Evolutionary conservation across 148 eudicot genomes (phyloP).

Genomic region (Persicaria maculosa): DNA sequence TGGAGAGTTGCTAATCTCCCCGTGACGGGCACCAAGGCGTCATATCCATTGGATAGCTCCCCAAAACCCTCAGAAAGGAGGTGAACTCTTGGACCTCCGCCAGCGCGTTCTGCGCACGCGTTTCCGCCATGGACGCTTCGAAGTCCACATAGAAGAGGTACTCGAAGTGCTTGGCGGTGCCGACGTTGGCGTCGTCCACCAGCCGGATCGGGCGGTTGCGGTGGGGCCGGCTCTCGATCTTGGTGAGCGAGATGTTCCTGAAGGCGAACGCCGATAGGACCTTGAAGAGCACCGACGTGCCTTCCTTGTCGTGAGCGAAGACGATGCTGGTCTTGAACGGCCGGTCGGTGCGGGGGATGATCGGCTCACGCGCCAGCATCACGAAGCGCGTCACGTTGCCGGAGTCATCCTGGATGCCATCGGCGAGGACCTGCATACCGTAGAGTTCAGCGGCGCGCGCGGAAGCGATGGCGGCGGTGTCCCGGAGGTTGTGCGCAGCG

Average conservation of each 20-base stretch:
- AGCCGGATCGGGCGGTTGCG: slow-evolving; percentile 69
- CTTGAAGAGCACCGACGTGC: slow-evolving; percentile 87
- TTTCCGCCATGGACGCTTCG: slow-evolving; percentile 92
- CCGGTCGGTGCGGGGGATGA: slow-evolving; percentile 76
- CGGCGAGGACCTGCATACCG: slow-evolving; percentile 66
- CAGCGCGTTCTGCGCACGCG: slow-evolving; percentile 85
- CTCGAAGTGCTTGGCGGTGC: slow-evolving; percentile 95
- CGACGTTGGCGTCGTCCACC: slow-evolving; percentile 75
- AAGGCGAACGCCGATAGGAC: slow-evolving; percentile 96
- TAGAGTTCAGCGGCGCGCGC: slow-evolving; percentile 77
- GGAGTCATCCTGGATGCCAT: slow-evolving; percentile 88
- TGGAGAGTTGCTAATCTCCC: slow-evolving; percentile 20
- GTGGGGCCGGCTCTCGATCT: slow-evolving; percentile 95
- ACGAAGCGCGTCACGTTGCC: slow-evolving; percentile 88
- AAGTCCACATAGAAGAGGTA: slow-evolving; percentile 96
- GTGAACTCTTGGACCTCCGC: slow-evolving; percentile 98
- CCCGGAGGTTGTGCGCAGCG: slow-evolving; percentile 47
- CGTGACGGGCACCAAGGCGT: slow-evolving; percentile 70
- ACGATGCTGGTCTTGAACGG: slow-evolving; percentile 98
- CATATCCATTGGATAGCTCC: slow-evolving; percentile 98
- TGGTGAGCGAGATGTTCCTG: slow-evolving; percentile 75
- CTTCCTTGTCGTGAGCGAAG: slow-evolving; percentile 72
- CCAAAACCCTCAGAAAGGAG: slow-evolving; percentile 80
- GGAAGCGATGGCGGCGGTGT: slow-evolving; percentile 89
- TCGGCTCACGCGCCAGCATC: slow-evolving; percentile 91